Conservation (phyloP, 257 asterid genomes). For the Verbascum thapsus region DNA sequence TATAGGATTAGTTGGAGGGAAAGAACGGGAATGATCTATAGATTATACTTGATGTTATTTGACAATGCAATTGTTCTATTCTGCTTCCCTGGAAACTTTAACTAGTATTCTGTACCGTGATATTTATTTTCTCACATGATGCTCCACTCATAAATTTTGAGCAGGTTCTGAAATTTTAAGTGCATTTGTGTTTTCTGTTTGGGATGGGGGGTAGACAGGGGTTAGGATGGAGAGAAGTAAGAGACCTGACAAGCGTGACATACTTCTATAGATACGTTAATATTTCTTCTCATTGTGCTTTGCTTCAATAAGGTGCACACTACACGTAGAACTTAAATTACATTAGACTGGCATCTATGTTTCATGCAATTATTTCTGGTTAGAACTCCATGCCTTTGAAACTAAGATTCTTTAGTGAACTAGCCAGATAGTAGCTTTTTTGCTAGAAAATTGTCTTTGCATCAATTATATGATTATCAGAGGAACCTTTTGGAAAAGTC, state of each 20-base stretch:
- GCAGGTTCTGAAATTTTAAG: too few species aligned
- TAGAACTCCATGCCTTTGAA: background rate
- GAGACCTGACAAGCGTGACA: too few species aligned
- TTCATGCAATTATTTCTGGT: background rate
- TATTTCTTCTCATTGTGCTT: background rate
- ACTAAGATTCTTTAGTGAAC: background rate
- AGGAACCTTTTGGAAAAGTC: background rate
- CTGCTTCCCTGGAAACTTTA: conserved; percentile 1
- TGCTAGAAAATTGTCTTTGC: background rate
- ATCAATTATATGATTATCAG: background rate
- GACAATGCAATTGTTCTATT: background rate
- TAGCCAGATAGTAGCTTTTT: conserved; percentile 8
- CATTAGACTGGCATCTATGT: background rate
- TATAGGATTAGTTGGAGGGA: too few species aligned
- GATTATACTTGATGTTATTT: background rate
- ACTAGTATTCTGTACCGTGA: background rate
- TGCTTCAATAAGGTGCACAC: conserved; percentile 18
- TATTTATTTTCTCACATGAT: background rate
- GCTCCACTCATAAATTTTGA: background rate
- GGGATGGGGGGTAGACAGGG: too few species aligned
- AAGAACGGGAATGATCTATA: background rate
- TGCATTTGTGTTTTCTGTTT: too few species aligned
- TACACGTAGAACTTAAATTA: background rate
- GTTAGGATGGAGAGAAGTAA: too few species aligned
- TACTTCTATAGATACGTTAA: too few species aligned